These are phyloP conservation scores for Vairimorpha apis DNA, from an alignment of 371 early-diverging fungal species.

Conservation along the genomic window DNA sequence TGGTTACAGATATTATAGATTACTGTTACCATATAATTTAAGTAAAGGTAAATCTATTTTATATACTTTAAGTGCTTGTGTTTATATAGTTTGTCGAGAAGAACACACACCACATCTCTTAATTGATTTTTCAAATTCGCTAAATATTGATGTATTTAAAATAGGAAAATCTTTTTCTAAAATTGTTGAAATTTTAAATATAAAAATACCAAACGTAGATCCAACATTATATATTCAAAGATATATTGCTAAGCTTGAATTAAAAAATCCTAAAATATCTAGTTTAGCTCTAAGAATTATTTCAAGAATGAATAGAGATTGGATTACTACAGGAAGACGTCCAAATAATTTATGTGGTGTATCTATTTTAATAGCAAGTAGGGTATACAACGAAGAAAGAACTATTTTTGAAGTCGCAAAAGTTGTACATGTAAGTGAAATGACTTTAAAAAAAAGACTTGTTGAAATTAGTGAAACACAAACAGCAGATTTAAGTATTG, in stretches of 20 bases:
- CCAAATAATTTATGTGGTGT: conserved; percentile 98
- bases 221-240: conserved; percentile 86
- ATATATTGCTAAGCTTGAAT: conserved; percentile 80
- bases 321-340: conserved; percentile 86
- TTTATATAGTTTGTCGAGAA: conserved; percentile 84
- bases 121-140: conserved; percentile 87
- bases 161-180: conserved; percentile 83
- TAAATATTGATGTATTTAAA: conserved; percentile 75
- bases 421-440: conserved; percentile 81
- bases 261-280: conserved; percentile 73
- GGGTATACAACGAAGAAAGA: conserved; percentile 82
- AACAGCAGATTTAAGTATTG: conserved; percentile 72
- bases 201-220: conserved; percentile 80
- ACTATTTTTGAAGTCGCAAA: conserved; percentile 76
- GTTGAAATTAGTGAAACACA: conserved; percentile 79
- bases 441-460: conserved; percentile 77
- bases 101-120: conserved; percentile 83
- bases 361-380: conserved; percentile 77
- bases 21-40: conserved; percentile 79
- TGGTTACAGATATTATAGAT: conserved; percentile 81
- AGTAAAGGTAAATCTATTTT: conserved; percentile 78
- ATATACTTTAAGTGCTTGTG: conserved; percentile 82
- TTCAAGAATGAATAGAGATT: conserved; percentile 90
- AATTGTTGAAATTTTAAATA: conserved; percentile 69
- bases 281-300: conserved; percentile 76